Conservation (phyloP, 768 basidiomycete species). For the Exidia glandulosa region DNA sequence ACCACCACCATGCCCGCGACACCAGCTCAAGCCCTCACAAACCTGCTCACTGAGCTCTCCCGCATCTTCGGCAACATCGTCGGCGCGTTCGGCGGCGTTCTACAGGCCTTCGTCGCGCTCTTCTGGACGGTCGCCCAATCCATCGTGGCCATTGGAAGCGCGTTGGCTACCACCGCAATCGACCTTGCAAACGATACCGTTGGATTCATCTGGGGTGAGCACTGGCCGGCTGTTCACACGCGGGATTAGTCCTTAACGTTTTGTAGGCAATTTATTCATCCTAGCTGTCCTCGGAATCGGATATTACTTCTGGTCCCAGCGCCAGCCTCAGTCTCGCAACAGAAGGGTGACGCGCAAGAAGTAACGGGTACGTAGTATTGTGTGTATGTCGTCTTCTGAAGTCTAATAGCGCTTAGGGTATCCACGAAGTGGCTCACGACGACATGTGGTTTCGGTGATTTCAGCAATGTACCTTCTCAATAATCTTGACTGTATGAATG, state of each 20-base stretch:
- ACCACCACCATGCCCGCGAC: background rate
- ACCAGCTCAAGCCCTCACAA: background rate
- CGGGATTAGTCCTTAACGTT: no score
- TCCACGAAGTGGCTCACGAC: no score
- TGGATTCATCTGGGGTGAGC: background rate
- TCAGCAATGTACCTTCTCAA: no score
- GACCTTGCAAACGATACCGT: background rate
- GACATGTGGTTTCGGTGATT: no score
- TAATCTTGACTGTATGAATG: no score
- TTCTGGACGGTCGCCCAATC: background rate
- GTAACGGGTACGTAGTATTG: no score
- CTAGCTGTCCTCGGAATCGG: background rate
- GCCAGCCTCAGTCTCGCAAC: background rate
- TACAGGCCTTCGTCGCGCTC: background rate
- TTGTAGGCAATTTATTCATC: background rate
- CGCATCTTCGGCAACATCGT: background rate
- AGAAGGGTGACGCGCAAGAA: background rate
- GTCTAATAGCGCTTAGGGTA: no score
- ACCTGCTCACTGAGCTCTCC: background rate
- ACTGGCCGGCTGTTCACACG: no score
- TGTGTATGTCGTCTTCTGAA: no score
- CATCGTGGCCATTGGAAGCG: background rate
- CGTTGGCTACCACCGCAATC: background rate
- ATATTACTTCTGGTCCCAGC: background rate
- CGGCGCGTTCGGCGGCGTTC: background rate